Conservation (phyloP, 2,329 filamentous ascomycete genomes). For the Scleromitrula shiraiana region DNA sequence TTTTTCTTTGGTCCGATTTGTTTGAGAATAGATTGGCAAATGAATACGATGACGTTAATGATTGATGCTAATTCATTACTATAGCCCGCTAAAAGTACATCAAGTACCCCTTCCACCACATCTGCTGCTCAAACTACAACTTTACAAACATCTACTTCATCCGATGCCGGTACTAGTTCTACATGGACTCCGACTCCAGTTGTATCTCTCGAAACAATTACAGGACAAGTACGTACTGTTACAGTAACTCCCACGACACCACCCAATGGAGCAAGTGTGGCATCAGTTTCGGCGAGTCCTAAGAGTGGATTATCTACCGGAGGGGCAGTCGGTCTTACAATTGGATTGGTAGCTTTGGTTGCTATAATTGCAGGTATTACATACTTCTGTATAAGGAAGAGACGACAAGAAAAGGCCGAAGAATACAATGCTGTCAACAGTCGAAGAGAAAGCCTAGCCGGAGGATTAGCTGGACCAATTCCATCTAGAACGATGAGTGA, state of each 20-base stretch:
- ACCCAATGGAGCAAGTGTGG: constrained; percentile 17
- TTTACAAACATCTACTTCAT: constrained; percentile 4
- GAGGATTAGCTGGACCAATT: constrained; percentile 19
- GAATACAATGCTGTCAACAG: constrained; percentile 15
- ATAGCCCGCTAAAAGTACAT: constrained; percentile 1
- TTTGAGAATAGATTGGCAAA: background rate
- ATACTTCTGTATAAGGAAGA: constrained; percentile 39
- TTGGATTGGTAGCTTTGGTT: constrained; percentile 42
- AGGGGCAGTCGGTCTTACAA: constrained; percentile 43
- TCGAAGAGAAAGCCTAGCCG: constrained; percentile 16
- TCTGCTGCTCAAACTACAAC: constrained; percentile 3
- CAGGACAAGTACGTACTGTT: constrained; percentile 47
- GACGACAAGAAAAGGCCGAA: constrained; percentile 35
- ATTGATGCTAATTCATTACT: constrained; percentile 3
- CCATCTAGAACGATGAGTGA: constrained; percentile 30
- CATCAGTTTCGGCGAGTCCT: constrained; percentile 14
- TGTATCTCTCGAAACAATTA: constrained; percentile 44
- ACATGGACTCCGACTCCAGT: constrained; percentile 32
- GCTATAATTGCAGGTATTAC: constrained; percentile 32
- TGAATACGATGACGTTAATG: background rate
- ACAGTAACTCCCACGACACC: constrained; percentile 41
- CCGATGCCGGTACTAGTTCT: constrained; percentile 17
- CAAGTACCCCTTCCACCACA: constrained; percentile 8
- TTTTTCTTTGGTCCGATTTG: constrained; percentile 7
- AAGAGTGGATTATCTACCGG: constrained; percentile 35